phyloP scores from a whole-genome alignment of 192 early-diverging fungal species.

The Gamsiella multidivaricata region DNA sequence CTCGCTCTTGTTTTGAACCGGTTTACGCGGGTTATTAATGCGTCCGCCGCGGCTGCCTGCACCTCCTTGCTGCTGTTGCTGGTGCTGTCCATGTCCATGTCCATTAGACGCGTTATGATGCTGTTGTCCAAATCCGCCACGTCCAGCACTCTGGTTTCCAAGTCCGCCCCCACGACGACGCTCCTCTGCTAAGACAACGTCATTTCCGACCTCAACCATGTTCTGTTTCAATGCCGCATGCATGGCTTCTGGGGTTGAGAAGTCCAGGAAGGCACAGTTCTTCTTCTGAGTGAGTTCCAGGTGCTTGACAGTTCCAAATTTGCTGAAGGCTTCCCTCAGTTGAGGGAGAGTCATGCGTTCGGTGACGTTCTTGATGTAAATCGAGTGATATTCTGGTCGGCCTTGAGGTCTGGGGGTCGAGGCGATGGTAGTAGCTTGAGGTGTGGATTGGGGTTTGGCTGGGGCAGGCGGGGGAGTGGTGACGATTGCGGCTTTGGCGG shows the following conservation, averaged over 20 bases:
- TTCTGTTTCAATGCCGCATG: conserved; percentile 31
- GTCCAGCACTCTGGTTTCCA: too few relatives aligned
- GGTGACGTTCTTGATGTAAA: conserved; percentile 71
- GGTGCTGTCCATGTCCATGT: conserved; percentile 2
- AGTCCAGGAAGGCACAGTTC: conserved; percentile 46
- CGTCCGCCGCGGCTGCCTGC: background rate
- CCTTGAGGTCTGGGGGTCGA: background rate
- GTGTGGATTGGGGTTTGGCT: conserved; percentile 36
- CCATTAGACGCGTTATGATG: background rate
- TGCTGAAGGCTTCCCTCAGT: conserved; percentile 64
- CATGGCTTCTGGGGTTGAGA: conserved; percentile 19
- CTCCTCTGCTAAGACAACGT: conserved; percentile 35
- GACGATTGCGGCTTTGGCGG: conserved; percentile 61
- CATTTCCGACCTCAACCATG: conserved; percentile 22
- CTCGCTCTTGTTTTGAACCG: background rate
- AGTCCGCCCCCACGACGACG: conserved; percentile 32
- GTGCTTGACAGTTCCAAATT: conserved; percentile 67
- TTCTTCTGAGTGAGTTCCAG: conserved; percentile 70
- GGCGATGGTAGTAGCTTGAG: too few relatives aligned
- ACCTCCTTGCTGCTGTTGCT: background rate
- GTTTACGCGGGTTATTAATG: background rate
- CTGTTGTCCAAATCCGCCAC: background rate
- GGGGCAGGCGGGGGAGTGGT: conserved; percentile 34
- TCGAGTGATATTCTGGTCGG: conserved; percentile 35
- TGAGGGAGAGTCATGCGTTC: conserved; percentile 60